Percentiles rank a stretch among this genome's conserved stretches.
Conservation (phyloP, 192 early-diverging fungal species). For the Pilaira anomala region DNA sequence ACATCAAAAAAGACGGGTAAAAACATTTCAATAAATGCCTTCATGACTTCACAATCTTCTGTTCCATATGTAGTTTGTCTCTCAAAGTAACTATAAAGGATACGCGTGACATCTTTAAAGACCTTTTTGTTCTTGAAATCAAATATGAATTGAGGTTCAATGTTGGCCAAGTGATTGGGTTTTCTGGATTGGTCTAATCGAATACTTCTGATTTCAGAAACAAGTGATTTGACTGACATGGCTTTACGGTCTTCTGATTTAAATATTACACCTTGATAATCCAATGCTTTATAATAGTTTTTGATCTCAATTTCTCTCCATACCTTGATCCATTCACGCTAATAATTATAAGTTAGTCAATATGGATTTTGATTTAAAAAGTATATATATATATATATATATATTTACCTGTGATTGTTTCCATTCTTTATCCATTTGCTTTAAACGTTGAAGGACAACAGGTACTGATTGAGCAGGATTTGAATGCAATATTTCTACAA, state of each 20-base stretch:
- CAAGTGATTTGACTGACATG: conserved; percentile 68
- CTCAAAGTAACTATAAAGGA: conserved; percentile 72
- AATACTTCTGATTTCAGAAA: conserved; percentile 83
- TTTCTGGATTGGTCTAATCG: conserved; percentile 63
- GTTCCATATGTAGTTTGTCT: conserved; percentile 43
- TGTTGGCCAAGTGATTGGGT: neutral
- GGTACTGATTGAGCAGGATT: conserved; percentile 88
- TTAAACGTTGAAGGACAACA: conserved; percentile 89
- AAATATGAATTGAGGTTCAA: conserved; percentile 66
- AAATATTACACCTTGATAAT: conserved; percentile 91
- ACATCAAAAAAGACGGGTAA: conserved; percentile 65
- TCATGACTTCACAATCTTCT: conserved; percentile 71
- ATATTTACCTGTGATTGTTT: conserved; percentile 65
- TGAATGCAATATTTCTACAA: conserved; percentile 87
- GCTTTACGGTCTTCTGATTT: conserved; percentile 81
- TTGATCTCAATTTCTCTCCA: conserved; percentile 94
- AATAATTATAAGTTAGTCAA: conserved; percentile 28
- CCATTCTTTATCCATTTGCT: conserved; percentile 99
- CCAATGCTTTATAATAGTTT: conserved; percentile 93
- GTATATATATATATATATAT: neutral
- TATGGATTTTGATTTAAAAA: no score
- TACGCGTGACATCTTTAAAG: conserved; percentile 70
- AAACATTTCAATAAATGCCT: conserved; percentile 72
- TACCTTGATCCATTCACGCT: conserved; percentile 92
- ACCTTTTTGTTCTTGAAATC: conserved; percentile 65